Conservation (phyloP, 2,329 filamentous ascomycete species). For the Nemania sp. region DNA sequence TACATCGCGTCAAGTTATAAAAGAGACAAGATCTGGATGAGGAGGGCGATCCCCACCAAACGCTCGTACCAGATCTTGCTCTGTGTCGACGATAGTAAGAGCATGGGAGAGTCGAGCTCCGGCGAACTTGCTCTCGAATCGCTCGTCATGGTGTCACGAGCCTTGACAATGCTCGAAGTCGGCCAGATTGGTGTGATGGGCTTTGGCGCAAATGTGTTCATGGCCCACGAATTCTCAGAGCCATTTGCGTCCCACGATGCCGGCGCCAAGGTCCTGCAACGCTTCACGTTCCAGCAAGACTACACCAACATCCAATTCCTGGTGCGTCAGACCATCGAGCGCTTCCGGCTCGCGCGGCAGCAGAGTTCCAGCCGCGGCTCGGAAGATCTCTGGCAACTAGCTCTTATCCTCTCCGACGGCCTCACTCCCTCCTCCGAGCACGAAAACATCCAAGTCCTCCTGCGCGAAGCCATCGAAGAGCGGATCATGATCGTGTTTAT, state of each 20-base stretch:
- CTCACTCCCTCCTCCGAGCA: constrained; percentile 83
- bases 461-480: constrained; percentile 88
- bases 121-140: constrained; percentile 88
- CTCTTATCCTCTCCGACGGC: constrained; percentile 91
- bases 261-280: constrained; percentile 80
- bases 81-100: constrained; percentile 92
- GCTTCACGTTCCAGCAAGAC: constrained; percentile 83
- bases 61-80: constrained; percentile 96
- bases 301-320: constrained; percentile 84
- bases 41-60: constrained; percentile 86
- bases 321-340: constrained; percentile 74
- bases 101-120: constrained; percentile 81
- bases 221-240: constrained; percentile 82
- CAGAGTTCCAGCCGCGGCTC: constrained; percentile 54
- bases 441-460: constrained; percentile 76
- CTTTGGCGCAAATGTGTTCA: constrained; percentile 81
- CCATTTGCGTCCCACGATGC: constrained; percentile 78
- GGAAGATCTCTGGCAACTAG: constrained; percentile 90
- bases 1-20: constrained; percentile 99
- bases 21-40: constrained; percentile 99
- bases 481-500: constrained; percentile 98
- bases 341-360: constrained; percentile 77
- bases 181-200: constrained; percentile 91
- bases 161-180: constrained; percentile 88
- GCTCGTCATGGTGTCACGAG: constrained; percentile 85